Evolutionary conservation across 2,329 filamentous ascomycete genomes (phyloP), one percentile per base, ranked within the genome.

Genomic region (Pseudogymnoascus sp.): DNA sequence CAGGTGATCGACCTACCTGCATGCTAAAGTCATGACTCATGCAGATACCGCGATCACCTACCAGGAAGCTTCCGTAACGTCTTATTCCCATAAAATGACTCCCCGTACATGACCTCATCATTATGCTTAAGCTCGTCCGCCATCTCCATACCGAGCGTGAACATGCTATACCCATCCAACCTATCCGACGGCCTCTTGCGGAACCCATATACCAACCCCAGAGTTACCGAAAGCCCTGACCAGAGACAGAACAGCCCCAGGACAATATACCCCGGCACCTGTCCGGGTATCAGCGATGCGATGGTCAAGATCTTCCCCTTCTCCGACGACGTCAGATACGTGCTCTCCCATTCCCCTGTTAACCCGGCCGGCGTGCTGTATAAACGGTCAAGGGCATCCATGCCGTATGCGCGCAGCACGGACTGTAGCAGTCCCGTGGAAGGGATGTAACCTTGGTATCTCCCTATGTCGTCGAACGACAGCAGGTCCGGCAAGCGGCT

Each of bases 131-230:
- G n/a, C 13, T 61, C 11, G 26, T 61, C 37, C 15, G 60, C 60
- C 37, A 44, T 44, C 11, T 61, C 17, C 37, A 29, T 37, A 29
- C 60, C 60, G 7, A 19, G 29, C 23, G 31, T 42, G 11, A 61
- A 61, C 37, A 61, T 38, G 19, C 35, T 42, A 46, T 61, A 61
- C 9, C 60, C 60, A 61, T 61, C 60, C 15, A 61, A 29, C 60
- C 23, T 42, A 17, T 61, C 60, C 15, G 60, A 23, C 17, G 37
- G 29, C 37, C 37, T 38, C 35, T 61, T 61, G 10, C 60, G 31
- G 23, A 61, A 61, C 23, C 60, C 60, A 13, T 61, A 61, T 7
- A 61, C 17, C 23, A 44, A 17, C 7, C 60, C 23, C 31, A 61
- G 21, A 10, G n/a, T 19, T 17, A 44, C 33, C 37, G 37, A 61